Evolutionary conservation across 2,329 filamentous ascomycete genomes (phyloP).

Genomic region (Penicillium sp.): DNA sequence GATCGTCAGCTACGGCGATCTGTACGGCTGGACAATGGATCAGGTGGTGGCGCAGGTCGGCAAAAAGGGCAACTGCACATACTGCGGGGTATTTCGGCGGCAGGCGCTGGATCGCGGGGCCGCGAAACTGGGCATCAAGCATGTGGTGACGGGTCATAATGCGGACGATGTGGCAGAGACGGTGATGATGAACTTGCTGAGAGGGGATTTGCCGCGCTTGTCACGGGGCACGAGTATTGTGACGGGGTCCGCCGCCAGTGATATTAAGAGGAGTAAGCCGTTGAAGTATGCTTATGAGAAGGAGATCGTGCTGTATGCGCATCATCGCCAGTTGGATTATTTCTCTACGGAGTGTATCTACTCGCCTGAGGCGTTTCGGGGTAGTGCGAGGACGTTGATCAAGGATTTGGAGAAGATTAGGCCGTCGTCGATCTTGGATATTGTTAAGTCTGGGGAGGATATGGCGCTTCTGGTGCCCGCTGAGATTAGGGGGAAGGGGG

Average conservation of each 20-base stretch:
- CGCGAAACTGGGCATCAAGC: constrained; percentile 73
- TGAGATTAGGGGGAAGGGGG: constrained; percentile 46
- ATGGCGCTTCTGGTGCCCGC: constrained; percentile 79
- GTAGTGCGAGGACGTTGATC: constrained; percentile 80
- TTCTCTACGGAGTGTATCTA: constrained; percentile 99
- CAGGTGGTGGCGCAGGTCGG: constrained; percentile 92
- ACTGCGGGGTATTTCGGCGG: constrained; percentile 89
- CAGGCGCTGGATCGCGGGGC: constrained; percentile 91
- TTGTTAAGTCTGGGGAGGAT: constrained; percentile 89
- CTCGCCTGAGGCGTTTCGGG: constrained; percentile 90
- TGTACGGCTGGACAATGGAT: constrained; percentile 99
- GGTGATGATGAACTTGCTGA: constrained; percentile 89
- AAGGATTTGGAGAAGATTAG: constrained; percentile 90
- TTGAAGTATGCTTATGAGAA: constrained; percentile 98
- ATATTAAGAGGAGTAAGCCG: constrained; percentile 91
- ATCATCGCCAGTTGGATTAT: constrained; percentile 94
- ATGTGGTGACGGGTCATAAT: constrained; percentile 96
- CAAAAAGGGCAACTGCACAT: constrained; percentile 98
- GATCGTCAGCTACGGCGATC: constrained; percentile 82
- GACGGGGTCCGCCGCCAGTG: constrained; percentile 65
- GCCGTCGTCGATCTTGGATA: constrained; percentile 87
- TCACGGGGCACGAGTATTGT: constrained; percentile 85
- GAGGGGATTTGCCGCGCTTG: constrained; percentile 78
- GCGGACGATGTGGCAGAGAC: constrained; percentile 96
- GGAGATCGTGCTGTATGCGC: constrained; percentile 96